phyloP scores from a whole-genome alignment of 2,329 filamentous ascomycete species.

The Shiraia sp. region DNA sequence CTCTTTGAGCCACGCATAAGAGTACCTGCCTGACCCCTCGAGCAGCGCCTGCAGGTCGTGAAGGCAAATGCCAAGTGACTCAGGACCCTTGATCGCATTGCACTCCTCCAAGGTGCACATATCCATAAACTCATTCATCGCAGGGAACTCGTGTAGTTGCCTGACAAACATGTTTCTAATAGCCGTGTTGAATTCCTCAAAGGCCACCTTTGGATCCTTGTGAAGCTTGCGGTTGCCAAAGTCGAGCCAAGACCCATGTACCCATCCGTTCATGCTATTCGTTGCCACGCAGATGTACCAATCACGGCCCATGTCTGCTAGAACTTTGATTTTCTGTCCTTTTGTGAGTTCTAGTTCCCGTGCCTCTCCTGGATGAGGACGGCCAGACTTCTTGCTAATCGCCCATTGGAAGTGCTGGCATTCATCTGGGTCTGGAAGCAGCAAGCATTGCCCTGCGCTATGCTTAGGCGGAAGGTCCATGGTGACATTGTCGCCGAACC shows the following conservation, averaged over 20 bases:
- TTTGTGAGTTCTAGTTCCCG: constrained; percentile 31
- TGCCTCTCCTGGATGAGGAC: constrained; percentile 23
- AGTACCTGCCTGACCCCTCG: constrained; percentile 27
- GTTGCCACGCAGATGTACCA: constrained; percentile 27
- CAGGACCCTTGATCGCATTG: constrained; percentile 18
- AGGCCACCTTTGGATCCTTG: constrained; percentile 18
- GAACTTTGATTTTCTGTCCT: constrained; percentile 27
- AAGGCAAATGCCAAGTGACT: constrained; percentile 26
- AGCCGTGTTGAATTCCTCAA: constrained; percentile 20
- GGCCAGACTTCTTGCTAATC: constrained; percentile 22
- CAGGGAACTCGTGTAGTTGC: constrained; percentile 22
- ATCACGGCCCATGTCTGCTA: constrained; percentile 23
- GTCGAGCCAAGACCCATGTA: constrained; percentile 29
- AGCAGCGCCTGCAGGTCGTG: constrained; percentile 35
- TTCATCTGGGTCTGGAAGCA: constrained; percentile 1
- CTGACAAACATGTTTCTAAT: constrained; percentile 19
- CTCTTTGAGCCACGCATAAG: constrained; percentile 29
- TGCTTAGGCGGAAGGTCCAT: constrained; percentile 11
- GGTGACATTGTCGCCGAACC: constrained; percentile 22
- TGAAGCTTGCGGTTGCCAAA: constrained; percentile 17
- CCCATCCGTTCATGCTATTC: constrained; percentile 22
- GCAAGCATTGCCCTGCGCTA: neutral
- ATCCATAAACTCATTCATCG: constrained; percentile 22
- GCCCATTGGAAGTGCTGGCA: constrained; percentile 18
- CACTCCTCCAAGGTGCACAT: constrained; percentile 24